Conservation (phyloP, 169 alveolate species). For the Cryptosporidium tyzzeri region DNA sequence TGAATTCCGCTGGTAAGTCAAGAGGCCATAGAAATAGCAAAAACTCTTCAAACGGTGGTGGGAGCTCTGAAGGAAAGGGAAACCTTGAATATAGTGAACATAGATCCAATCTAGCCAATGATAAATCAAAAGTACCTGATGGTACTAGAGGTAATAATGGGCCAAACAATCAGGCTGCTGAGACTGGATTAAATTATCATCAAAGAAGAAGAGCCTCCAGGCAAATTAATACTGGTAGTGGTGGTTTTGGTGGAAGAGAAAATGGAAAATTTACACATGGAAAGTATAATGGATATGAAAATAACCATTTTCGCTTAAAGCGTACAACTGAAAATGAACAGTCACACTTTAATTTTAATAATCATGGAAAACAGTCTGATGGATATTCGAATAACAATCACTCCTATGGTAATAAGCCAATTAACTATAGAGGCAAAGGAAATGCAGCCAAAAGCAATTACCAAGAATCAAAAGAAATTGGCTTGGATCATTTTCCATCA, state of each 20-base stretch:
- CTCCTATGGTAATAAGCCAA: background rate
- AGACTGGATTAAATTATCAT: background rate
- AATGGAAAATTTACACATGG: background rate
- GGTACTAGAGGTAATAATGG: background rate
- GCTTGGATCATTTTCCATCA: conserved; percentile 31
- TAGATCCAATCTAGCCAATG: background rate
- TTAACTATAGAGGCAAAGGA: background rate
- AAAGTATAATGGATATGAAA: background rate
- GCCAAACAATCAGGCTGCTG: background rate
- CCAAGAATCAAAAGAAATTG: background rate
- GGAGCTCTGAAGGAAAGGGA: background rate
- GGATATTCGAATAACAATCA: background rate
- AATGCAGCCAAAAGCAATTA: background rate
- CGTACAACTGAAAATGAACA: background rate
- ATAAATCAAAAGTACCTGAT: background rate
- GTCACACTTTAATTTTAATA: background rate
- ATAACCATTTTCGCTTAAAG: conserved; percentile 5
- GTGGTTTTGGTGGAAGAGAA: no score
- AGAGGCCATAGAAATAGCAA: background rate
- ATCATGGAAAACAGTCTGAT: background rate
- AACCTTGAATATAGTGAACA: background rate
- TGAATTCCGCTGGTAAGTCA: background rate
- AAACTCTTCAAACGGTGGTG: conserved; percentile 15
- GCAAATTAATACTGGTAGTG: background rate
- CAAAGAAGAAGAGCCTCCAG: no score